Evolutionary conservation across 2,329 filamentous ascomycete species (phyloP).

Genomic region (Penicillium sp.): DNA sequence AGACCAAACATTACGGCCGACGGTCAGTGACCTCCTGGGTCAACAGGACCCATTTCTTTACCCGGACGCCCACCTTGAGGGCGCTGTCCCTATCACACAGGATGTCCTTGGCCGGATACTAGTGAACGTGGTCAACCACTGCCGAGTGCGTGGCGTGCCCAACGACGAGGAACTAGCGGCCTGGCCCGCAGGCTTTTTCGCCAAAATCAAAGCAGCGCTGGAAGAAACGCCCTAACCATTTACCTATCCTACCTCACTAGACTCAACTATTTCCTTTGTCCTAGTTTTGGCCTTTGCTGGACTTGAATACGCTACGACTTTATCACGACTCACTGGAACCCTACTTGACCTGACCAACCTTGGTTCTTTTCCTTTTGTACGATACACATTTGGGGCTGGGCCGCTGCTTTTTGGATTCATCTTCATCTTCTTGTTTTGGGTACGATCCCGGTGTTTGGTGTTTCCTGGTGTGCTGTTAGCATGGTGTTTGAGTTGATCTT

Average conservation of each 20-base stretch:
- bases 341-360: background rate
- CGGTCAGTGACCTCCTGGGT: constrained; percentile 60
- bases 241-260: constrained; percentile 10
- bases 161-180: constrained; percentile 59
- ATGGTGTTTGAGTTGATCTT: constrained; percentile 19
- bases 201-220: constrained; percentile 52
- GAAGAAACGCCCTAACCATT: constrained; percentile 43
- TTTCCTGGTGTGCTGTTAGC: constrained; percentile 16
- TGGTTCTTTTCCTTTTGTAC: constrained; percentile 25
- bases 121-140: constrained; percentile 64
- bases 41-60: constrained; percentile 63
- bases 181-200: constrained; percentile 55
- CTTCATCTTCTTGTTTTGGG: constrained; percentile 15
- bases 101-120: constrained; percentile 66
- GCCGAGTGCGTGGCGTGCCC: constrained; percentile 60
- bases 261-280: constrained; percentile 35
- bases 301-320: constrained; percentile 36
- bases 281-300: constrained; percentile 7
- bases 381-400: constrained; percentile 4
- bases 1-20: constrained; percentile 61
- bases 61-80: constrained; percentile 56
- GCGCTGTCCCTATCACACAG: constrained; percentile 57
- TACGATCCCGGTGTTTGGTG: constrained; percentile 18
- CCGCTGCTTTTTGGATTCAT: constrained; percentile 21
- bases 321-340: constrained; percentile 22